A percentile compares a stretch with the other conserved stretches of the same genome.
Evolutionary conservation across 495 filamentous ascomycete species (phyloP).

Genomic region (Aspergillus hancockii): DNA sequence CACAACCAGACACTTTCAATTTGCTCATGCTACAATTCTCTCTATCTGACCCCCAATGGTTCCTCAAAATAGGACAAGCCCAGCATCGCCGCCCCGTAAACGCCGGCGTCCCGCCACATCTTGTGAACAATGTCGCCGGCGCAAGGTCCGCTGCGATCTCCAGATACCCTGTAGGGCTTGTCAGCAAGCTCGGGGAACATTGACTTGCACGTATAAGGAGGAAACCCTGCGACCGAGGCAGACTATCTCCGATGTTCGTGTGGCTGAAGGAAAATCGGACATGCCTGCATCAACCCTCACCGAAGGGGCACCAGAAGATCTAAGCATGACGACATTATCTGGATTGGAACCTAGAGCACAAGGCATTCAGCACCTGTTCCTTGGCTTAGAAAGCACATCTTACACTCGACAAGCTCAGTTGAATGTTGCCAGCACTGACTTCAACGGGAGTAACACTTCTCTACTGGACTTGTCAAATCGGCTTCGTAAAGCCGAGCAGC

Average conservation of each 20-base stretch:
- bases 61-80: not conserved
- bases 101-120: conserved; percentile 43
- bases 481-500: conserved; percentile 1
- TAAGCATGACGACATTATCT: not conserved
- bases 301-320: not conserved
- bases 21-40: too few species aligned
- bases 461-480: not conserved
- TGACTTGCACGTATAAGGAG: conserved; percentile 27
- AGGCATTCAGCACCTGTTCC: not conserved
- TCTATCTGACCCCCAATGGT: too few species aligned
- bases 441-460: not conserved
- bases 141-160: conserved; percentile 50
- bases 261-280: too few species aligned
- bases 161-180: conserved; percentile 41
- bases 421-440: not conserved
- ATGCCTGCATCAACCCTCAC: too few species aligned
- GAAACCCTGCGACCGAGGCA: conserved; percentile 10
- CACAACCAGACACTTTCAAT: too few species aligned
- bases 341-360: not conserved
- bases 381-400: not conserved
- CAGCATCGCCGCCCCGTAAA: conserved; percentile 23
- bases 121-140: conserved; percentile 44
- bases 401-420: not conserved
- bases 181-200: conserved; percentile 29
- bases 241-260: not conserved